phyloP scores from a whole-genome alignment of 2,329 filamentous ascomycete species.

The Aureobasidium sp. region DNA sequence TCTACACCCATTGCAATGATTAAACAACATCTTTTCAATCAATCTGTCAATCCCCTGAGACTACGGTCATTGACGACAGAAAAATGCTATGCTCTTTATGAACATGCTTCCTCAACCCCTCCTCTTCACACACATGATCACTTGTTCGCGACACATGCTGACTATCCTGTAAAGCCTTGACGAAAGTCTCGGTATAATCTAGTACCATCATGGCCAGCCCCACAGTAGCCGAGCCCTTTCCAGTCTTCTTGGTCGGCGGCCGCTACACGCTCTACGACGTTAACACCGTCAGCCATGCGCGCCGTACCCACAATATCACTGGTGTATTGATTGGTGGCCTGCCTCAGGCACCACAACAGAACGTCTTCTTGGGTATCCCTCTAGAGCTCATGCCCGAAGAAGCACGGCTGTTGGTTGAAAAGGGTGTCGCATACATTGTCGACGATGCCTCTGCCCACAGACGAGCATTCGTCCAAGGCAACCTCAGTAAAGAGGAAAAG shows the following conservation, averaged over 20 bases:
- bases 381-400: slow-evolving; percentile 89
- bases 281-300: slow-evolving; percentile 67
- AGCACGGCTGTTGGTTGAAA: slow-evolving; percentile 69
- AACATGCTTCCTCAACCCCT: slow-evolving; percentile 8
- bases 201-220: slow-evolving; percentile 23
- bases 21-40: slow-evolving; percentile 48
- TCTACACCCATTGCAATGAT: slow-evolving; percentile 34
- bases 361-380: slow-evolving; percentile 51
- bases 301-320: slow-evolving; percentile 73
- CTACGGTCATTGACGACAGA: slow-evolving; percentile 46
- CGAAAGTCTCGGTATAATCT: slow-evolving; percentile 4
- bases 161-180: slow-evolving; percentile 1
- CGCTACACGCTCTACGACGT: slow-evolving; percentile 88
- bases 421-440: slow-evolving; percentile 67
- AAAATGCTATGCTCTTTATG: slow-evolving; percentile 41
- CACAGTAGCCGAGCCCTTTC: slow-evolving; percentile 48
- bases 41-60: slow-evolving; percentile 84
- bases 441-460: slow-evolving; percentile 70
- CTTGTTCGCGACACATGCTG: slow-evolving; percentile 15
- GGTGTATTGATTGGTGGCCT: slow-evolving; percentile 80
- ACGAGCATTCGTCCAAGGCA: slow-evolving; percentile 44
- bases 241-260: slow-evolving; percentile 71
- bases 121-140: slow-evolving; percentile 2
- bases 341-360: slow-evolving; percentile 89
- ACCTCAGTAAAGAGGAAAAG: slow-evolving; percentile 50